These are phyloP conservation scores for Malassezia obtusa DNA, from an alignment of 1,284 basidiomycete species.

Conservation along the genomic window DNA sequence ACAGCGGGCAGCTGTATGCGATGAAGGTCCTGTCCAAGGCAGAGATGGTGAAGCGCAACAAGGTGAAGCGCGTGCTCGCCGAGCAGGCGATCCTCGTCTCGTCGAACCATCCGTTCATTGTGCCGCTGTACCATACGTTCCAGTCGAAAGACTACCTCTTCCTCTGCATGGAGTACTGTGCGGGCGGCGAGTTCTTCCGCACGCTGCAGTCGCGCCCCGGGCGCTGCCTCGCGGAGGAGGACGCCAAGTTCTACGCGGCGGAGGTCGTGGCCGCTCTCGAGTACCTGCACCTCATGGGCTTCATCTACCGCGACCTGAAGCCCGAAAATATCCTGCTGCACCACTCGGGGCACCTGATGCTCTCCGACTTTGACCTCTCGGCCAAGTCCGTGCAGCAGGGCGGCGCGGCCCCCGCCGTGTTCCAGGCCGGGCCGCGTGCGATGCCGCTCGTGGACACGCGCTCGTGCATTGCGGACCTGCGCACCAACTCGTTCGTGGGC, in stretches of 20 bases:
- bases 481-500: constrained; percentile 97
- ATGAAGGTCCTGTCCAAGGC: constrained; percentile 48
- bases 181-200: constrained; percentile 98
- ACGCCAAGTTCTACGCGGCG: constrained; percentile 92
- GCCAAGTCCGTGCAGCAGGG: constrained; percentile 71
- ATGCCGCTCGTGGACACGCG: constrained; percentile 90
- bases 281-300: constrained; percentile 96
- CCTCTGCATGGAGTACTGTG: constrained; percentile 63
- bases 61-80: constrained; percentile 46
- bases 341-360: constrained; percentile 96
- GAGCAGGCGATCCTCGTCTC: constrained; percentile 44
- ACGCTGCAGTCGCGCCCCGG: constrained; percentile 71
- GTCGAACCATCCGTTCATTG: constrained; percentile 47
- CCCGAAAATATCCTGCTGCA: constrained; percentile 99
- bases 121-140: constrained; percentile 47
- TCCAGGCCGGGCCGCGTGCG: constrained; percentile 76
- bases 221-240: constrained; percentile 89
- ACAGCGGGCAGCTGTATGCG: constrained; percentile 39
- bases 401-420: constrained; percentile 79
- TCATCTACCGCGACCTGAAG: constrained; percentile 98
- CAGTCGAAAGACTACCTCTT: constrained; percentile 46
- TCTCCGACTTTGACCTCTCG: constrained; percentile 97
- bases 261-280: constrained; percentile 96
- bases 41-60: constrained; percentile 48
- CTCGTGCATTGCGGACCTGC: constrained; percentile 91